phyloP scores from a whole-genome alignment of 1,284 basidiomycete species.

The Gymnopus androsaceus region DNA sequence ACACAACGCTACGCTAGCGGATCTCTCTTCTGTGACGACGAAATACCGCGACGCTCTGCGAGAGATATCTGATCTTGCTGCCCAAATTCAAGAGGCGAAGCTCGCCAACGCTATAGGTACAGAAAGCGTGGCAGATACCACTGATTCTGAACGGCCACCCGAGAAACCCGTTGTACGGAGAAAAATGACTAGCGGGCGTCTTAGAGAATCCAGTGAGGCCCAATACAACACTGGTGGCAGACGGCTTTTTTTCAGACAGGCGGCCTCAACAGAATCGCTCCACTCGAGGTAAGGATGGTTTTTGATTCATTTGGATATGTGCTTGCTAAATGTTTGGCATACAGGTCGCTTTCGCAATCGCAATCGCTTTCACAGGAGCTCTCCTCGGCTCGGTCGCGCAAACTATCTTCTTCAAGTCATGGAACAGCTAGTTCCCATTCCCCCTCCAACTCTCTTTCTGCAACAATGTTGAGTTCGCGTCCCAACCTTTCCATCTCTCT shows the following conservation, averaged over 20 bases:
- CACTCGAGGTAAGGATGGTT: constrained; percentile 64
- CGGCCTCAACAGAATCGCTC: constrained; percentile 81
- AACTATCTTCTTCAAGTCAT: constrained; percentile 73
- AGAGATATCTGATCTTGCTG: constrained; percentile 85
- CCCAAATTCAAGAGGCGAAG: constrained; percentile 81
- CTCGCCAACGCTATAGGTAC: constrained; percentile 42
- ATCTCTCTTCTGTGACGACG: constrained; percentile 73
- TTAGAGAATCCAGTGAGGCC: constrained; percentile 51
- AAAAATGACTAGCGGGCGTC: constrained; percentile 49
- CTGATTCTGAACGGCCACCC: constrained; percentile 19
- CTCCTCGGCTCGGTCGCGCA: constrained; percentile 85
- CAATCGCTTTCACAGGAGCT: constrained; percentile 95
- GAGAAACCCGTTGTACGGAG: constrained; percentile 52
- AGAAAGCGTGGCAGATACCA: constrained; percentile 10
- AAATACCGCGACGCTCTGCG: constrained; percentile 89
- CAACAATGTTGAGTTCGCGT: constrained; percentile 36
- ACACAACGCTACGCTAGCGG: constrained; percentile 75
- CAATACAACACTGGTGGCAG: constrained; percentile 51
- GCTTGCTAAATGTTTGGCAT: constrained; percentile 20
- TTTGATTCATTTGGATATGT: constrained; percentile 12
- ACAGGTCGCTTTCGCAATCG: constrained; percentile 82
- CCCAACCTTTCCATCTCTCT: constrained; percentile 66
- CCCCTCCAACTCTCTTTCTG: constrained; percentile 43
- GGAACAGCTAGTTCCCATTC: constrained; percentile 67
- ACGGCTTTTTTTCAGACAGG: constrained; percentile 82